These are phyloP conservation scores for Aureobasidium musti DNA, from an alignment of 2,329 filamentous ascomycete species.

Conservation along the genomic window DNA sequence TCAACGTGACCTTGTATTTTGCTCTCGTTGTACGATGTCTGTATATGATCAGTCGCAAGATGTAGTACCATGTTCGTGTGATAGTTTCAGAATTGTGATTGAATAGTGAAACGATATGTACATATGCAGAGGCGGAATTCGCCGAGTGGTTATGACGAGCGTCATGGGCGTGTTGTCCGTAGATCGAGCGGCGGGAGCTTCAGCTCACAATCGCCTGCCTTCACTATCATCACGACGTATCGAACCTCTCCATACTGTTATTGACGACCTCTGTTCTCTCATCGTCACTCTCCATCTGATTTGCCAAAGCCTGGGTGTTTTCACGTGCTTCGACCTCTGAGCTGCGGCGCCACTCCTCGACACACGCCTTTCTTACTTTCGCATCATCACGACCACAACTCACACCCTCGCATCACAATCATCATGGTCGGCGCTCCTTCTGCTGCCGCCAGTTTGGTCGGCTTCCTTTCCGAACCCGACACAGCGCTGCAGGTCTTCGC, in stretches of 20 bases:
- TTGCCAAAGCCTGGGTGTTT: neutral
- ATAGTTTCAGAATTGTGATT: neutral
- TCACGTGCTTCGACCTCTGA: conserved; percentile 23
- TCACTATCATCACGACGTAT: conserved; percentile 17
- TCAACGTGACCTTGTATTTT: neutral
- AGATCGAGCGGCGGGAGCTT: conserved; percentile 4
- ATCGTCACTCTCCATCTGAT: neutral
- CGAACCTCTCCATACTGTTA: neutral
- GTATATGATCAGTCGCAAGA: neutral
- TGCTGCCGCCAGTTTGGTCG: conserved; percentile 90
- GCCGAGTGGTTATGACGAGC: conserved; percentile 11
- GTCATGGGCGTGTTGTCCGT: conserved; percentile 11
- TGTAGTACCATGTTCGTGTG: neutral
- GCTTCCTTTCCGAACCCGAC: conserved; percentile 93
- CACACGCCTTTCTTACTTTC: conserved; percentile 6
- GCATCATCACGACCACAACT: conserved; percentile 1
- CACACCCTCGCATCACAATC: conserved; percentile 2
- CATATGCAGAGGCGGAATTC: neutral
- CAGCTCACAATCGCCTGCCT: conserved; percentile 23
- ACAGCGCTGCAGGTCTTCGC: conserved; percentile 93
- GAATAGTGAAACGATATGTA: conserved; percentile 1
- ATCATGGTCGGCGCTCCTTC: conserved; percentile 90
- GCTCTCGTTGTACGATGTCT: neutral
- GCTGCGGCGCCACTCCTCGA: conserved; percentile 27
- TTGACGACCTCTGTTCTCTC: neutral